These are phyloP conservation scores for Rhexocercosporidium sp. DNA, from an alignment of 2,329 filamentous ascomycete genomes.

Conservation along the genomic window DNA sequence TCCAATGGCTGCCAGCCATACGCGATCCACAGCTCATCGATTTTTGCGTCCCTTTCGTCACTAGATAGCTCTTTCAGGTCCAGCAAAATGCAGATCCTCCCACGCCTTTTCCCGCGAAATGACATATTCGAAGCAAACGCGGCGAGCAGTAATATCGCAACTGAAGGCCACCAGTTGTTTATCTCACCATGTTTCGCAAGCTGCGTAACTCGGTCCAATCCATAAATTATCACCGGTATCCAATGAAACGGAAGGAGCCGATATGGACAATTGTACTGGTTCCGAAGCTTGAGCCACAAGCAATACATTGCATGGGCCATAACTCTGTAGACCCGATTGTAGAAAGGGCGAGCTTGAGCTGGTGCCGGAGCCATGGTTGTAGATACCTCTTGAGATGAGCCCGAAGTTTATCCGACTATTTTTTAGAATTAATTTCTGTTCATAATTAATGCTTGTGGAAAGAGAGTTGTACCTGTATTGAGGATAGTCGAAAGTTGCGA, in stretches of 20 bases:
- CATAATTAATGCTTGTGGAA: too few species aligned
- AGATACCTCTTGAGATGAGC: background rate
- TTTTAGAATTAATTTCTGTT: too few species aligned
- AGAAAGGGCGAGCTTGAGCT: background rate
- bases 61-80: background rate
- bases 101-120: background rate
- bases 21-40: background rate
- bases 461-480: too few species aligned
- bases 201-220: too few species aligned
- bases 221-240: too few species aligned
- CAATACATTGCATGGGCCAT: background rate
- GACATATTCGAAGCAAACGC: background rate
- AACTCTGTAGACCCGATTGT: background rate
- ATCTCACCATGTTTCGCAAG: too few species aligned
- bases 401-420: background rate
- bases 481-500: too few species aligned
- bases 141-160: background rate
- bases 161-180: too few species aligned
- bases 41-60: background rate
- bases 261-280: background rate
- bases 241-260: too few species aligned
- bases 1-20: background rate
- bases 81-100: background rate
- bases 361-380: background rate
- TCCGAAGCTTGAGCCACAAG: background rate